Conservation (phyloP, 768 basidiomycete genomes). For the Boletus subcaerulescens region DNA sequence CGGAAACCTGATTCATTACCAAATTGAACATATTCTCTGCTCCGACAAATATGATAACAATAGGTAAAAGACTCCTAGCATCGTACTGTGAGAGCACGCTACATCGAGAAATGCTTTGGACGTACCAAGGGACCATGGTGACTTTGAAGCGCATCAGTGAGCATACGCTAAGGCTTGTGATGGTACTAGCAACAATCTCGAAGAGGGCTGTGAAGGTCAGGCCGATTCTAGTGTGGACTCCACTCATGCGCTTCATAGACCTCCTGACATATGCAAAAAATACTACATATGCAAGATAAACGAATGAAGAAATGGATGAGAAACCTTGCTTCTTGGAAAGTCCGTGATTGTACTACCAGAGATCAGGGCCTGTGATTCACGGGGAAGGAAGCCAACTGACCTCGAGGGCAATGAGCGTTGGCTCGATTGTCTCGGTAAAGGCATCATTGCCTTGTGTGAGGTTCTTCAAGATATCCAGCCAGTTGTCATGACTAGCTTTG, state of each 20-base stretch:
- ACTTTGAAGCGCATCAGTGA: conserved; percentile 85
- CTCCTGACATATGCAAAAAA: conserved; percentile 75
- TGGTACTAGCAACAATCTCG: conserved; percentile 87
- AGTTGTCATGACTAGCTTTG: conserved; percentile 57
- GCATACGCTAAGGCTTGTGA: conserved; percentile 91
- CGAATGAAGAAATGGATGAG: conserved; percentile 64
- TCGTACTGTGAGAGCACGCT: conserved; percentile 6
- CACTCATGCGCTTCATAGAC: conserved; percentile 73
- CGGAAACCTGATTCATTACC: conserved; percentile 43
- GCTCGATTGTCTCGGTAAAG: conserved; percentile 40
- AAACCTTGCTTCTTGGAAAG: conserved; percentile 44
- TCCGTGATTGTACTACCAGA: conserved; percentile 51
- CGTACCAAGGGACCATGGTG: conserved; percentile 86
- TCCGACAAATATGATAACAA: conserved; percentile 92
- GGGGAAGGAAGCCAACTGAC: conserved; percentile 28
- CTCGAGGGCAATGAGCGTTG: conserved; percentile 45
- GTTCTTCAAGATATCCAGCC: conserved; percentile 55
- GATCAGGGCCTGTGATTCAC: conserved; percentile 6
- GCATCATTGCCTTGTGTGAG: conserved; percentile 38
- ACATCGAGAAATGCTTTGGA: conserved; percentile 9
- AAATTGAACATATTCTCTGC: conserved; percentile 97
- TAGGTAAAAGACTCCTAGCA: conserved; percentile 79
- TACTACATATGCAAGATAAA: conserved; percentile 73
- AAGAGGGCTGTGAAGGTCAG: conserved; percentile 91
- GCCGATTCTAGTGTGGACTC: conserved; percentile 88